Base-by-base conservation (phyloP, 306 rosid species). In the Fragaria vesca region DNA sequence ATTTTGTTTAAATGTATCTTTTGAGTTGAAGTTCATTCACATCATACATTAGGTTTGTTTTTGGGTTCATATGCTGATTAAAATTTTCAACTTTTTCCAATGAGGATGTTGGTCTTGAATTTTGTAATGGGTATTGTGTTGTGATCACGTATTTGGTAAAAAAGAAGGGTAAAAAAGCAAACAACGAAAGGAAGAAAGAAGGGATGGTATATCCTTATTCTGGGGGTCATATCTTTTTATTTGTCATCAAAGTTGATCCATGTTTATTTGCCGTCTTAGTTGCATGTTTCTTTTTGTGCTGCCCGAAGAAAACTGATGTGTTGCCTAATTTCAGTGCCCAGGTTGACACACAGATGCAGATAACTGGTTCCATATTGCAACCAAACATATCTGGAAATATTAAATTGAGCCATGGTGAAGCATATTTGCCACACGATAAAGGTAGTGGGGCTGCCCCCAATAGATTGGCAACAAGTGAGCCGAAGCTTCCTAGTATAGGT, bases 341-440 rank as follows among this genome's bases (percentile, higher is more conserved):
- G 89, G 97, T 94, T 82, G 98, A 94, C 85, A 85, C 98, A 72
- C 96, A 91, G 82, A 78, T 94, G 90, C 97, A 94, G 88, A 91
- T 94, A 85, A 89, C 94, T 72, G 98, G 98, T 75, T 94, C 98
- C 8, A 90, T 94, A 73, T 87, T 91, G 87, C 91, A 91, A 90
- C 98, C 93, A 65, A 88, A 88, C 78, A 91, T 93, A 61, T 89
- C 98, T 80, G 98, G 96, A 77, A 91, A 78, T 70, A 88, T 94
- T 73, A 92, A 94, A 86, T 78, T 91, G 84, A 90, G 98, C 88
- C 96, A 87, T 5, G 98, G 98, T 80, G 98, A 94, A 86, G 98
- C 98, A 84, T 94, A 94, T 88, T 84, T 94, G 70, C 98, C 98
- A 13, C 98, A 94, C 57, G 98, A 94, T 77, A 91, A 86, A 90